Evolutionary conservation across 2,329 filamentous ascomycete genomes (phyloP), one percentile per base, ranked within the genome.

Genomic region (Herpomyces periplanetae): DNA sequence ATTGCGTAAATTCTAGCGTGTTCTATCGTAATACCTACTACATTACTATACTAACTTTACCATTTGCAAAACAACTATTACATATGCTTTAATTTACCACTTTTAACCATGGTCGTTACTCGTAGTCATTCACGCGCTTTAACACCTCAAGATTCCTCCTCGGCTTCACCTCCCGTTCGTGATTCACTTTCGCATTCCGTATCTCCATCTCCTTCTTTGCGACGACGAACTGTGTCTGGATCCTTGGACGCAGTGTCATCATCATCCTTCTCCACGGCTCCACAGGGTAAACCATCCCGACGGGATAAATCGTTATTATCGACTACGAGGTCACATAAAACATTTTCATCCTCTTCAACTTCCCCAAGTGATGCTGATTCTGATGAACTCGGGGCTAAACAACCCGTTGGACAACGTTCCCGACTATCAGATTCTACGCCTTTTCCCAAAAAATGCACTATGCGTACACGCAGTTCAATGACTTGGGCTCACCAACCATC

Each of bases 41-140:
- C n/a, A n/a, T n/a, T n/a, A n/a, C n/a, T n/a, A n/a, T n/a, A n/a
- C n/a, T n/a, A n/a, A n/a, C n/a, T n/a, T n/a, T n/a, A n/a, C n/a
- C n/a, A n/a, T n/a, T n/a, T n/a, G n/a, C n/a, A n/a, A n/a, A n/a
- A n/a, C n/a, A n/a, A n/a, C n/a, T n/a, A n/a, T n/a, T n/a, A n/a
- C n/a, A n/a, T n/a, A n/a, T n/a, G n/a, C n/a, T n/a, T n/a, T n/a
- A n/a, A n/a, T n/a, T n/a, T n/a, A n/a, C n/a, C n/a, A n/a, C n/a
- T n/a, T n/a, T n/a, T n/a, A n/a, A 17, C 10, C 10, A 40, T 40
- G 37, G 37, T 40, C 10, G 34, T 37, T 10, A 40, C 37, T 15
- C 37, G 37, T 26, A 29, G 30, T 18, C 35, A 38, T 20, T 35
- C 37, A 1, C 22, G 24, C 4, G 30, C 35, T 14, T 39, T 39